Conservation (phyloP, 2,329 filamentous ascomycete species). For the Penicillium capsulatum region DNA sequence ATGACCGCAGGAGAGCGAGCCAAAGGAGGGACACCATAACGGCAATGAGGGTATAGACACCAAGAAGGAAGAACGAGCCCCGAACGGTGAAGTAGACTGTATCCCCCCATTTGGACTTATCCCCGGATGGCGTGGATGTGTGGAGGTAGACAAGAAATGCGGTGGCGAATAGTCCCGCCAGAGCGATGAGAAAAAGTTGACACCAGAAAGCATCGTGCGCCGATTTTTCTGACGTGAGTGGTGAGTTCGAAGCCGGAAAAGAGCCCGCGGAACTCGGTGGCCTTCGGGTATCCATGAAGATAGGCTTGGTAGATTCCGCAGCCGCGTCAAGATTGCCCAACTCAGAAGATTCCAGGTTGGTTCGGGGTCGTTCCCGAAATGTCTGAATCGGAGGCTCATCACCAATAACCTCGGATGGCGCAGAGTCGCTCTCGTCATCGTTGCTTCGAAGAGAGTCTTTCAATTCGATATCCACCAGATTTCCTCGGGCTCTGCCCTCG, state of each 20-base stretch:
- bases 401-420: constrained; percentile 36
- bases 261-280: constrained; percentile 50
- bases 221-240: constrained; percentile 64
- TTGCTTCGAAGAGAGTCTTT: constrained; percentile 57
- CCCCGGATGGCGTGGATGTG: constrained; percentile 65
- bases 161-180: constrained; percentile 80
- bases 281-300: constrained; percentile 43
- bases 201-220: constrained; percentile 88
- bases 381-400: constrained; percentile 55
- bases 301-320: constrained; percentile 51
- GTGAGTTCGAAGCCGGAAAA: constrained; percentile 54
- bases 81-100: constrained; percentile 89
- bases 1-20: constrained; percentile 82
- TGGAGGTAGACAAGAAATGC: constrained; percentile 88
- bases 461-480: constrained; percentile 81
- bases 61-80: constrained; percentile 81
- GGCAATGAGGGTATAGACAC: constrained; percentile 86
- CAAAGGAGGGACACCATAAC: constrained; percentile 83
- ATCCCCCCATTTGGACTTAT: constrained; percentile 70
- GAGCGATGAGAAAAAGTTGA: constrained; percentile 78
- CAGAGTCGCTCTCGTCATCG: constrained; percentile 42
- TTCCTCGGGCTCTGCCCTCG: constrained; percentile 57
- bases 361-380: constrained; percentile 47
- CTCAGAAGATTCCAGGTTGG: constrained; percentile 35
- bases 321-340: constrained; percentile 45